Evolutionary conservation across 192 early-diverging fungal genomes (phyloP).

Genomic region (Spinellus fusiger): DNA sequence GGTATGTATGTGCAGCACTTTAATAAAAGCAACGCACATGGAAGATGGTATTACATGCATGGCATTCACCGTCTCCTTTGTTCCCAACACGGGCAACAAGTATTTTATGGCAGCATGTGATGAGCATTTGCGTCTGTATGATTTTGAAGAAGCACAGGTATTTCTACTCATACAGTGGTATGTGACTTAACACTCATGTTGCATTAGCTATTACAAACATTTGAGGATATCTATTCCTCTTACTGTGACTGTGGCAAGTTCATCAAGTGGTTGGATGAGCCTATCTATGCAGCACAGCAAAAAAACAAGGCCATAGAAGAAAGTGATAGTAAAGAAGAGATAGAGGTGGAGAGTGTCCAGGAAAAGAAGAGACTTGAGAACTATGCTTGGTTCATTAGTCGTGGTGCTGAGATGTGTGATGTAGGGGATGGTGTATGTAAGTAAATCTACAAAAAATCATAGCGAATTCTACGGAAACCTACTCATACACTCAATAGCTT

Average conservation of each 20-base stretch:
- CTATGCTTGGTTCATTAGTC: constrained; percentile 77
- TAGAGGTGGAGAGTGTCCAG: constrained; percentile 28
- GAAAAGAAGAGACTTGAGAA: constrained; percentile 14
- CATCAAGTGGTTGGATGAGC: constrained; percentile 65
- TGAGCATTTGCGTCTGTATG: constrained; percentile 81
- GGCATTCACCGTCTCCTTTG: constrained; percentile 93
- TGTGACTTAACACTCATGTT: background rate
- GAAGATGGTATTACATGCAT: constrained; percentile 86
- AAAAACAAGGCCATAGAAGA: constrained; percentile 13
- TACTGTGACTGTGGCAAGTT: constrained; percentile 96
- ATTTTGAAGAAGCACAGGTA: constrained; percentile 77
- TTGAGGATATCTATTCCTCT: constrained; percentile 75
- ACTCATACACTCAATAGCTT: constrained; percentile 40
- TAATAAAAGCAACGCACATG: constrained; percentile 62
- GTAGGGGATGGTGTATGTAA: constrained; percentile 68
- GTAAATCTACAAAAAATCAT: no score
- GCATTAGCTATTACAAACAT: constrained; percentile 53
- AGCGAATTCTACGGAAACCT: constrained; percentile 1
- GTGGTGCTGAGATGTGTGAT: constrained; percentile 89
- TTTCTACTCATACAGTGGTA: background rate
- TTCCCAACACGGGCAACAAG: constrained; percentile 89
- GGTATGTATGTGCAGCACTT: constrained; percentile 29
- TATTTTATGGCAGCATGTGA: constrained; percentile 91
- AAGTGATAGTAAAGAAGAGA: constrained; percentile 16
- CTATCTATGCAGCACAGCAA: constrained; percentile 21